Evolutionary conservation across 768 basidiomycete species (phyloP).

Genomic region (Trametes coccinea): DNA sequence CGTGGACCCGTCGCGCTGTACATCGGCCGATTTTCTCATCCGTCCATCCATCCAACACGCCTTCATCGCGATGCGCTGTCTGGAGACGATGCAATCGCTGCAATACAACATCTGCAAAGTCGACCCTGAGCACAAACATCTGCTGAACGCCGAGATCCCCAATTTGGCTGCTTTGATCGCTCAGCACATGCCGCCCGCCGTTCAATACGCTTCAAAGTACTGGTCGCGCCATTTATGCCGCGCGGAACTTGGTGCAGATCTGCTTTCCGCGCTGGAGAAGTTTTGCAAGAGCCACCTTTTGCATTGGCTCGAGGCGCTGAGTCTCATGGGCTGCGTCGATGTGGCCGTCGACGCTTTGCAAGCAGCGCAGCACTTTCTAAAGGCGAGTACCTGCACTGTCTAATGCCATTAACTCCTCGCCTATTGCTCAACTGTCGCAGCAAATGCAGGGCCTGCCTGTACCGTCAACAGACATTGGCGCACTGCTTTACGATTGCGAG

Average conservation of each 20-base stretch:
- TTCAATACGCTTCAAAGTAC: constrained; percentile 27
- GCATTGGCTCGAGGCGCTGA: constrained; percentile 27
- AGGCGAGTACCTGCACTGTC: not conserved
- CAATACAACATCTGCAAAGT: constrained; percentile 12
- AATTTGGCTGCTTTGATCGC: not conserved
- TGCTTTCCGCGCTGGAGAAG: not conserved
- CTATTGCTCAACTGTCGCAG: too few relatives aligned
- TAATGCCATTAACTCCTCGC: too few relatives aligned
- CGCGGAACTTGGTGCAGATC: not conserved
- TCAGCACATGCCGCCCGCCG: constrained; percentile 9
- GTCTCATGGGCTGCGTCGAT: constrained; percentile 5
- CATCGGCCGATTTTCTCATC: constrained; percentile 5
- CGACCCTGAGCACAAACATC: not conserved
- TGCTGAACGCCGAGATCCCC: constrained; percentile 7
- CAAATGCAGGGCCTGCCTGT: too few relatives aligned
- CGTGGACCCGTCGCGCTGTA: constrained; percentile 14
- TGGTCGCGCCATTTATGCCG: constrained; percentile 15
- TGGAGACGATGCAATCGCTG: not conserved
- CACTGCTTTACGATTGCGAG: constrained; percentile 16
- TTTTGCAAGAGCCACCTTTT: constrained; percentile 24
- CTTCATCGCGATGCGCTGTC: not conserved
- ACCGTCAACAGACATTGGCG: too few relatives aligned
- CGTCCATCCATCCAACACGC: constrained; percentile 2
- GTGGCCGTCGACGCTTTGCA: constrained; percentile 1
- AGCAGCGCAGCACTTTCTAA: not conserved